Evolutionary conservation across 441 rosid species (phyloP).

Genomic region (Croton laevigatus): DNA sequence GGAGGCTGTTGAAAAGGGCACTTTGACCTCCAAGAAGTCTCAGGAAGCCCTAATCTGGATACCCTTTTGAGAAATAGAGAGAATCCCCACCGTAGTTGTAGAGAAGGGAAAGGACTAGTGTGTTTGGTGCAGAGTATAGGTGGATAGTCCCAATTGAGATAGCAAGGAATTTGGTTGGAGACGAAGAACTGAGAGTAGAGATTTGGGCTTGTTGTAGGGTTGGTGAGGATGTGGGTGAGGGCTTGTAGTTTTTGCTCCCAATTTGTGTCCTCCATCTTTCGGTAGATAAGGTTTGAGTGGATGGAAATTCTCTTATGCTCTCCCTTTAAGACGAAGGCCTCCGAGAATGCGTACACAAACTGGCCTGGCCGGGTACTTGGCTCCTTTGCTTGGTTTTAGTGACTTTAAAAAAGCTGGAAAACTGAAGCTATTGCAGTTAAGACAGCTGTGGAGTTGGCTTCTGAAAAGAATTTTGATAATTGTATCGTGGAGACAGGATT

Average conservation of each 20-base stretch:
- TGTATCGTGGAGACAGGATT: too few relatives aligned
- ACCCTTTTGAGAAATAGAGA: slow-evolving; percentile 57
- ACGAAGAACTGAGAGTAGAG: slow-evolving; percentile 74
- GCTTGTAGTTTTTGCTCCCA: slow-evolving; percentile 59
- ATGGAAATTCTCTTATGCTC: background rate
- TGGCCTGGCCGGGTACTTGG: background rate
- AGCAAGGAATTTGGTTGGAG: slow-evolving; percentile 54
- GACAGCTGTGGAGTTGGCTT: too few relatives aligned
- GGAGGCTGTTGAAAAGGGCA: slow-evolving; percentile 82
- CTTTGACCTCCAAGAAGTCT: slow-evolving; percentile 71
- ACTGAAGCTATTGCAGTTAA: too few relatives aligned
- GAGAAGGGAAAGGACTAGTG: slow-evolving; percentile 25
- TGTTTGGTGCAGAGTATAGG: slow-evolving; percentile 51
- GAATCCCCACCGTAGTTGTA: slow-evolving; percentile 52
- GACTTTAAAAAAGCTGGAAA: background rate
- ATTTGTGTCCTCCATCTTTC: slow-evolving; percentile 44
- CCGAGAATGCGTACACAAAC: background rate
- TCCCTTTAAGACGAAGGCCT: background rate
- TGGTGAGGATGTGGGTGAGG: slow-evolving; percentile 67
- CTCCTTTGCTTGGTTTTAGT: background rate
- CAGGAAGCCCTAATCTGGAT: slow-evolving; percentile 48
- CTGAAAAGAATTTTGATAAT: too few relatives aligned
- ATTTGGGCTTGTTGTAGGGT: slow-evolving; percentile 59
- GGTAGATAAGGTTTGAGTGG: slow-evolving; percentile 8
- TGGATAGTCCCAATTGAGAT: slow-evolving; percentile 75